These are phyloP conservation scores for Cytospora piceicola DNA, from an alignment of 2,329 filamentous ascomycete species.

Conservation along the genomic window DNA sequence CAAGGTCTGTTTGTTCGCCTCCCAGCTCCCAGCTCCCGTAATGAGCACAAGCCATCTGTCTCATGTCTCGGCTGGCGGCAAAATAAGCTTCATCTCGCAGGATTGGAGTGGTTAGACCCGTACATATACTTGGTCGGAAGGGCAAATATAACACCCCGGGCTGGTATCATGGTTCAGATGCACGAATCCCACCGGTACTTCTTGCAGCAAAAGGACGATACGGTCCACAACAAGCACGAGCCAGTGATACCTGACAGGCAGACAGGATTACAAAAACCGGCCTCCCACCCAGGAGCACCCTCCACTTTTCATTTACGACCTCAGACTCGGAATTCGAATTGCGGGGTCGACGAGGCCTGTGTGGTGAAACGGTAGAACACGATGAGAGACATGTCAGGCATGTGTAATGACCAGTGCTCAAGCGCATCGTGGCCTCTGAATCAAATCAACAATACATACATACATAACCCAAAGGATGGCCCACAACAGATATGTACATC, in stretches of 20 bases:
- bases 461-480: conserved; percentile 3
- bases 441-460: not conserved
- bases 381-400: not conserved
- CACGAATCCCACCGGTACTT: no score
- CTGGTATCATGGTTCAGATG: no score
- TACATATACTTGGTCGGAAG: no score
- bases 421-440: conserved; percentile 1
- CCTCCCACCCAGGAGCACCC: no score
- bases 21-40: not conserved
- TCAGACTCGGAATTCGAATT: conserved; percentile 5
- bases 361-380: not conserved
- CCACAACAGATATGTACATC: not conserved
- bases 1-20: not conserved
- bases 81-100: conserved; percentile 17
- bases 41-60: conserved; percentile 12
- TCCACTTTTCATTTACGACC: conserved; percentile 4
- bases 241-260: no score
- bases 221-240: no score
- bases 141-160: no score
- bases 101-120: conserved; percentile 1
- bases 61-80: conserved; percentile 17
- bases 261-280: no score
- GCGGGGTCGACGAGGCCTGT: not conserved
- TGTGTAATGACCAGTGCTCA: not conserved
- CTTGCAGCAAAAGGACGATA: no score